Conservation (phyloP, 345 rosid genomes). For the Citrus trifoliata region DNA sequence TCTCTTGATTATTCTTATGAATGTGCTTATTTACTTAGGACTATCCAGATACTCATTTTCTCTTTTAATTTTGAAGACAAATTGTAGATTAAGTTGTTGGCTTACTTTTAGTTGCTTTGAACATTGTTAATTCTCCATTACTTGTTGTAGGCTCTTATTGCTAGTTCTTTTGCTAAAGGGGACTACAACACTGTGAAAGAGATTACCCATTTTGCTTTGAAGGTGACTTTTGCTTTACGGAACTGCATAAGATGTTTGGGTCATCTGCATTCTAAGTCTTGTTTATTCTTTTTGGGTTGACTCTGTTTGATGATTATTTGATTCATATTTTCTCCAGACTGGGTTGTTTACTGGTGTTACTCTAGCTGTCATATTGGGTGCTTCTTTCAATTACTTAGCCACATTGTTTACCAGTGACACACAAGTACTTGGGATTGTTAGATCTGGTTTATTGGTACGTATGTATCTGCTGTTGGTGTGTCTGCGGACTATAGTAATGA, state of each 20-base stretch:
- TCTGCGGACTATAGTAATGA: neutral
- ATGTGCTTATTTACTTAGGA: neutral
- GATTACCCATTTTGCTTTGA: conserved; percentile 30
- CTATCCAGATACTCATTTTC: no score
- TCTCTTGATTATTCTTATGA: neutral
- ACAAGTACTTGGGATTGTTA: conserved; percentile 29
- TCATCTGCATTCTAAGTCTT: neutral
- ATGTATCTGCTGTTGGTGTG: neutral
- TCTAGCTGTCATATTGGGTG: conserved; percentile 31
- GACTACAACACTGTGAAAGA: conserved; percentile 35
- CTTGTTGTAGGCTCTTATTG: conserved; percentile 43
- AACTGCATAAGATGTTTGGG: neutral
- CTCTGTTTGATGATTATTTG: conserved; percentile 1
- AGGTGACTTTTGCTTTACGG: conserved; percentile 19
- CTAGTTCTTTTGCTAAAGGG: conserved; percentile 38
- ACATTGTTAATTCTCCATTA: neutral
- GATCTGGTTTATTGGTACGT: conserved; percentile 34
- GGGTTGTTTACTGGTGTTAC: conserved; percentile 40
- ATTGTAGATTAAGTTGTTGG: neutral
- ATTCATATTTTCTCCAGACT: conserved; percentile 19
- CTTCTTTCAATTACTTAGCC: conserved; percentile 33
- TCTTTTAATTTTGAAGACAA: neutral
- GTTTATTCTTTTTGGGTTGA: neutral
- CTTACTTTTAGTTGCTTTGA: neutral
- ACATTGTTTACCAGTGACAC: conserved; percentile 38